Evolutionary conservation across 2,329 filamentous ascomycete genomes (phyloP), one percentile per base, ranked within the genome.

Genomic region (Diaporthe citri): DNA sequence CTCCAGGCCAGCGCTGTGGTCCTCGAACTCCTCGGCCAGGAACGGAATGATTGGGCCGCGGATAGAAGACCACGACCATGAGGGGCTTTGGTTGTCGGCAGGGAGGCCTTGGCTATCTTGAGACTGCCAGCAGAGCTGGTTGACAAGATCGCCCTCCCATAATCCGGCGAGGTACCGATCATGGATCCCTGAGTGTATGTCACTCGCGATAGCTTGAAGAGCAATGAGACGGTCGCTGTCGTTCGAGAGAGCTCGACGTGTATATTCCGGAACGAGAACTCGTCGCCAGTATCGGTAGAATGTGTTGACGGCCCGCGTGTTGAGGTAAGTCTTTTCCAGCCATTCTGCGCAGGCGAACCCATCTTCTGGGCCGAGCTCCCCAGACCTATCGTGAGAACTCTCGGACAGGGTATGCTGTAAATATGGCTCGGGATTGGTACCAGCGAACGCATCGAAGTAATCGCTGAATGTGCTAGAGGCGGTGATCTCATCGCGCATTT

Each of bases 191-290:
- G 34, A 59, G 34, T 39, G 20, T 3, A 39, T 3, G 2, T 59
- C 56, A 3, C 56, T 59, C 3, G 56, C 56, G 10, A 59, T 59
- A 22, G 56, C 31, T 10, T 59, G 56, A 10, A 59, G 56, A 25
- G 56, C 56, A 15, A 59, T 39, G 20, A 59, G 56, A n/a, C 56
- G 56, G 3, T 59, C 56, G 34, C 56, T 59, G 15, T 59, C 56
- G 7, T 59, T 59, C 0, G 56, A 59, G 12, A 59, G 9, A 0
- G 20, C 31, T 8, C 56, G 56, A n/a, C 56, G 56, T 59, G 56
- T 59, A 3, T 39, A 59, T 39, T 59, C 56, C 25, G 56, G 56
- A 3, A 59, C 56, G 5, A 59, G 56, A 3, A n/a, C 12, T 15
- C 56, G 9, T 3, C 56, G 56, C 56, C 56, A 59, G 56, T 59